Base-by-base conservation (phyloP, 176 grass and related monocot species). In the Typha latifolia region DNA sequence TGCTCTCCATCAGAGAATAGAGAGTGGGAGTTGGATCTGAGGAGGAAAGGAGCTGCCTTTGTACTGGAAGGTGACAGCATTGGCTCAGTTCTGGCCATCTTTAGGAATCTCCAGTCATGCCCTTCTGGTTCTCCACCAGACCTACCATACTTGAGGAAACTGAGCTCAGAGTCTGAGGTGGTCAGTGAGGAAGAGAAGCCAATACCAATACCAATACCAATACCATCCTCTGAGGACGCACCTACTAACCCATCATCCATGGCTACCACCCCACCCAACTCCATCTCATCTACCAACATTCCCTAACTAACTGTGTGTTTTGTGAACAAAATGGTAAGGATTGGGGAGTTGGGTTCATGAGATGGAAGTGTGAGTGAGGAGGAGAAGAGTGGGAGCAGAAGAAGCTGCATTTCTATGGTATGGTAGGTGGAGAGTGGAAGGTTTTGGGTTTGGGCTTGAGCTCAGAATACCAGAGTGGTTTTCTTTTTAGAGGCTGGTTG, bases 81-180 rank as follows among this genome's bases (percentile, higher is more conserved):
- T 73, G 62, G 34, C 53, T 69, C 69, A 20, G 81, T 78, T 51
- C 81, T 69, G 24, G 81, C 69, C 74, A 78, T 73, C 77, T 83
- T 78, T 24, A 34, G 51, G 51, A 71, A 83, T 62, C 53, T 72
- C 69, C 75, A 78, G 57, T 74, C 69, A 22, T 29, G 22, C 15
- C 12, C 48, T 8, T 83, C 69, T 8, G 67, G 31, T 26, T 78
- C 81, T 49, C 43, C 64, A 78, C n/a, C 43, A 47, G 81, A 62
- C 64, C 69, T 78, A 53, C 48, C 69, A 62, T 68, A 51, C 74
- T 71, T 77, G 61, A 67, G 74, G 26, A 64, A 69, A 62, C 62
- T 19, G 24, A 23, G 22, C 24, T 32, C 49, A 51, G 37, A 32
- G 49, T 61, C 49, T 19, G 72, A 51, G 23, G 72, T 27, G 47